Evolutionary conservation across 169 alveolate species (phyloP).

Genomic region (Eimeria acervulina): DNA sequence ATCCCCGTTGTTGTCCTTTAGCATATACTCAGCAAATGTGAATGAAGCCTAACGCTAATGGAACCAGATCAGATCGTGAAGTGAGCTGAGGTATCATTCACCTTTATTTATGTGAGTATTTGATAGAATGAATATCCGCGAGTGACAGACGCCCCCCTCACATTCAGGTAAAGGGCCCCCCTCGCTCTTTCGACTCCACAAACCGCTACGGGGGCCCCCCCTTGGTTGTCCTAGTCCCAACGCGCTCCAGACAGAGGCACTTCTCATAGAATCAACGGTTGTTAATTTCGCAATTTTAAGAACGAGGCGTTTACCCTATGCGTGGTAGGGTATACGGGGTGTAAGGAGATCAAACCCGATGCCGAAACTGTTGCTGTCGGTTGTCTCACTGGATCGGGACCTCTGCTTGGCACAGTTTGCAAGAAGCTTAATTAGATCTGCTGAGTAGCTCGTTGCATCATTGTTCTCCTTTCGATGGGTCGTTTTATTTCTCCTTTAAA

Average conservation of each 20-base stretch:
- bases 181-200: not conserved
- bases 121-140: too few relatives aligned
- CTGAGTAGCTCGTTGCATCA: not conserved
- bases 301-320: not conserved
- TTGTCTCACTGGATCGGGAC: constrained; percentile 60
- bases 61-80: not conserved
- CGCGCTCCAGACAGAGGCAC: not conserved
- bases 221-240: not conserved
- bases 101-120: too few relatives aligned
- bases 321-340: not conserved
- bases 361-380: not conserved
- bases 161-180: not conserved
- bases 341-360: not conserved
- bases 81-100: too few relatives aligned
- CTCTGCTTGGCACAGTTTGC: not conserved
- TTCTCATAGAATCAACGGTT: not conserved
- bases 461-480: not conserved
- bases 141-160: not conserved
- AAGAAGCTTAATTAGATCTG: not conserved
- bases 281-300: not conserved
- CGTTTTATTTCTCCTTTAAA: not conserved
- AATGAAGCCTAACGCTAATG: not conserved
- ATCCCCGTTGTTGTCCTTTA: not conserved
- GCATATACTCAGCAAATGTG: not conserved
- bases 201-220: not conserved